Base-by-base conservation (phyloP, 495 filamentous ascomycete species). In the Halenospora varia region DNA sequence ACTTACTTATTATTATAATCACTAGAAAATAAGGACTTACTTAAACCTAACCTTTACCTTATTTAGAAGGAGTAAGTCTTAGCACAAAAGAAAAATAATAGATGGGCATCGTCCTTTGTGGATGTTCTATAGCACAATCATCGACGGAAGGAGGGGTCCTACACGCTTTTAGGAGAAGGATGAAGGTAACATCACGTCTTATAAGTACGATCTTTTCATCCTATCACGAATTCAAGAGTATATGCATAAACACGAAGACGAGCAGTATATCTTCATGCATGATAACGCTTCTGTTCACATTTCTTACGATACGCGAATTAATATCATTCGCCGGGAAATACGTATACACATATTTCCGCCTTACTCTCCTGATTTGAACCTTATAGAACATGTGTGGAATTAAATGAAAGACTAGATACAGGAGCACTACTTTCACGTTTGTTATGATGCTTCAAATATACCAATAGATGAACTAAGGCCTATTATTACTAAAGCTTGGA, bases 111-210 rank as follows among this genome's bases (percentile, higher is more conserved):
- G n/a, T n/a, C 6, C 24, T 0, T 65, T 66, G 8, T 72, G 59
- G 63, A 71, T 71, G 62, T 70, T 71, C 39, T 68, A 58, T 47
- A 62, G 64, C 2, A 62, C 45, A 20, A 70, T 69, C 57, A 57
- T 55, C 20, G 48, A 59, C n/a, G 25, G 18, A 17, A 49, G 48
- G 4, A 70, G 69, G 55, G 68, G 70, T 2, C 68, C 59, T 35
- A 53, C 60, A 8, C 46, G 64, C n/a, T 69, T 72, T 35, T 72
- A 57, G 61, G 64, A 70, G 25, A 72, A 72, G 40, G 61, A 66
- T 15, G 70, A 57, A 64, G 66, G 63, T 0, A 58, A 9, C 25
- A 68, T 72, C 1, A 59, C 53, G 17, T 51, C 25, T 0, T 8
- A 57, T 10, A 56, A 41, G 10, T 69, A 69, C 51, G 18, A 45